Percentiles rank a stretch among this genome's conserved stretches.
These are phyloP conservation scores for Ligustrum vulgare DNA, from an alignment of 257 asterid species.

Conservation along the genomic window DNA sequence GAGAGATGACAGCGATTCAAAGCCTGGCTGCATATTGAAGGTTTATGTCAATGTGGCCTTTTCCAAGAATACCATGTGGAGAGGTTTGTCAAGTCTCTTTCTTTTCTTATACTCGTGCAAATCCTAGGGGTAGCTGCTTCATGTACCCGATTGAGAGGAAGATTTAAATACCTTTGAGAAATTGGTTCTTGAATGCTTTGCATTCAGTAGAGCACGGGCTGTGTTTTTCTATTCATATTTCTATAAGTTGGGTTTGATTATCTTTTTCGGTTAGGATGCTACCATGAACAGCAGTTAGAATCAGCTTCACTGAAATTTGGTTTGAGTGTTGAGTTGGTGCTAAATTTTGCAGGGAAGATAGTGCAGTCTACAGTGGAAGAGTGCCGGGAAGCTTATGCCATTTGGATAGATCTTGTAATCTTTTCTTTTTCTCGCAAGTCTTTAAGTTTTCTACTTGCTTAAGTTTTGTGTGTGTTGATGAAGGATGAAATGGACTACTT, in stretches of 20 bases:
- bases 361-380: slow-evolving; percentile 93
- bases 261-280: slow-evolving; percentile 2
- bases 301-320: not conserved
- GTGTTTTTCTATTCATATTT: slow-evolving; percentile 3
- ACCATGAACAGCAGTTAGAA: slow-evolving; percentile 8
- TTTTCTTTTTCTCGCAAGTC: slow-evolving; percentile 16
- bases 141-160: slow-evolving; percentile 5
- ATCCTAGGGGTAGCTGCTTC: not conserved
- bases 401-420: slow-evolving; percentile 75
- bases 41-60: slow-evolving; percentile 74
- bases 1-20: slow-evolving; percentile 46
- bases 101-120: slow-evolving; percentile 14
- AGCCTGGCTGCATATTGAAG: slow-evolving; percentile 60
- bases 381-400: slow-evolving; percentile 77
- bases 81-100: slow-evolving; percentile 52
- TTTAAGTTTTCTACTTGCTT: slow-evolving; percentile 15
- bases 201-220: not conserved
- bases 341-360: slow-evolving; percentile 80
- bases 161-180: not conserved
- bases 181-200: not conserved
- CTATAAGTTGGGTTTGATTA: not conserved
- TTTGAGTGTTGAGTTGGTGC: slow-evolving; percentile 25
- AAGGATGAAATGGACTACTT: slow-evolving; percentile 24
- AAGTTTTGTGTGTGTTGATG: slow-evolving; percentile 1
- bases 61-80: slow-evolving; percentile 89